A percentile compares a stretch with the other conserved stretches of the same genome.
Evolutionary conservation across 495 filamentous ascomycete species (phyloP).

Genomic region (Daldinia childiae): DNA sequence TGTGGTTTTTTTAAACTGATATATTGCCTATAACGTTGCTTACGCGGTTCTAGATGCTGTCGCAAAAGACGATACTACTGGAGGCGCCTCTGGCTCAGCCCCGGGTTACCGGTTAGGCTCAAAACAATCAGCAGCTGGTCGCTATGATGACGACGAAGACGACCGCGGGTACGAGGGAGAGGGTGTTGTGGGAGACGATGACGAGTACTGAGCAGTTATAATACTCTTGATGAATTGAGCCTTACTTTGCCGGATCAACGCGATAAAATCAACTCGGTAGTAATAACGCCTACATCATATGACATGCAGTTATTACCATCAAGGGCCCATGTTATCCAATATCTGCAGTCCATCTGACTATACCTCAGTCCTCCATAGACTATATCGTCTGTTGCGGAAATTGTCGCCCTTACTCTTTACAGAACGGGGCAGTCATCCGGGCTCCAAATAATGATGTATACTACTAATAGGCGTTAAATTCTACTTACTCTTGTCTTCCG

Average conservation of each 20-base stretch:
- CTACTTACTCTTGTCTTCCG: constrained; percentile 14
- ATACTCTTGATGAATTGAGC: not conserved
- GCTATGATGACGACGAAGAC: constrained; percentile 60
- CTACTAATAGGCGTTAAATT: constrained; percentile 8
- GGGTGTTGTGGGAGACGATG: constrained; percentile 55
- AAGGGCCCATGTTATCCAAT: not conserved
- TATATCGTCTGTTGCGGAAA: not conserved
- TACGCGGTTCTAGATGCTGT: constrained; percentile 51
- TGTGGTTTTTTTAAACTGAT: constrained; percentile 49
- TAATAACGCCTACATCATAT: not conserved
- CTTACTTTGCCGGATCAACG: not conserved
- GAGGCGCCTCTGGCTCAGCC: constrained; percentile 37
- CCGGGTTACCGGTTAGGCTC: constrained; percentile 37
- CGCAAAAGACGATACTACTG: constrained; percentile 51
- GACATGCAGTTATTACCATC: not conserved
- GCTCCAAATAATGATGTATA: constrained; percentile 1
- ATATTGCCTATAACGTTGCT: constrained; percentile 9
- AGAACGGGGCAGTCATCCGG: not conserved
- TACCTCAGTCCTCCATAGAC: not conserved
- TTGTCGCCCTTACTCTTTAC: not conserved
- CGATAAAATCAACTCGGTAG: not conserved
- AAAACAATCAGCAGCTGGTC: constrained; percentile 55
- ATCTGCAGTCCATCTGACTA: not conserved
- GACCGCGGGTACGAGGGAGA: constrained; percentile 56
- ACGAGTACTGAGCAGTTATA: constrained; percentile 47